Base-by-base conservation (phyloP, 1,284 basidiomycete genomes). In the Ustilago cynodontis region DNA sequence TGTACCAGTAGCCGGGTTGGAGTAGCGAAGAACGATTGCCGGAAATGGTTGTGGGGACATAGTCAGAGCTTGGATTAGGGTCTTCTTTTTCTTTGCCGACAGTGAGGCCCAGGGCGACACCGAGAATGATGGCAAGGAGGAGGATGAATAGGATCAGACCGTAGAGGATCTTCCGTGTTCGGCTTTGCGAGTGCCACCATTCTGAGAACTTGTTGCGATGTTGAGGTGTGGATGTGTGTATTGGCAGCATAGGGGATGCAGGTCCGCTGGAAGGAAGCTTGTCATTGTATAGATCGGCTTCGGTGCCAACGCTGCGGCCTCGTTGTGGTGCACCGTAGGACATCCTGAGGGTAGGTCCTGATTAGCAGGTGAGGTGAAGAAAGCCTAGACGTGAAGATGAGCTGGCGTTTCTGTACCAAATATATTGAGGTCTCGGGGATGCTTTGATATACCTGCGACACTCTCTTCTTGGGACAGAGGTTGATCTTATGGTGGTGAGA, bases 71-170 rank as follows among this genome's bases (percentile, higher is more conserved):
- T 0, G 65, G 68, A 14, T 61, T 56, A 3, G 59, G 33, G 28
- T 71, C 69, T 43, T 71, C 62, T 26, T 62, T 59, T 2, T 39
- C 6, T 22, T 62, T 56, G 24, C 53, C 60, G 16, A 75, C 20
- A 5, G 67, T 71, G n/a, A 71, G 52, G 13, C 73, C 73, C 4
- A 77, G 62, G 2, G 73, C 65, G 8, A 77, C 54, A 10, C 71
- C 71, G 24, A 74, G 63, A 13, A 70, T 65, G 22, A 74, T 31
- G 4, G 20, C 65, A 5, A 77, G 62, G 16, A 71, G 45, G 8
- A 57, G 31, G 16, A 71, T 13, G 3, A 54, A n/a, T 5, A 43
- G 37, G 20, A 41, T 37, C 7, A 62, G 6, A 31, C 60, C 24
- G 54, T 56, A 56, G 24, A 64, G 41, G 14, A 77, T 61, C 55